Base-by-base conservation (phyloP, 768 basidiomycete genomes). In the Amanita phalloides region DNA sequence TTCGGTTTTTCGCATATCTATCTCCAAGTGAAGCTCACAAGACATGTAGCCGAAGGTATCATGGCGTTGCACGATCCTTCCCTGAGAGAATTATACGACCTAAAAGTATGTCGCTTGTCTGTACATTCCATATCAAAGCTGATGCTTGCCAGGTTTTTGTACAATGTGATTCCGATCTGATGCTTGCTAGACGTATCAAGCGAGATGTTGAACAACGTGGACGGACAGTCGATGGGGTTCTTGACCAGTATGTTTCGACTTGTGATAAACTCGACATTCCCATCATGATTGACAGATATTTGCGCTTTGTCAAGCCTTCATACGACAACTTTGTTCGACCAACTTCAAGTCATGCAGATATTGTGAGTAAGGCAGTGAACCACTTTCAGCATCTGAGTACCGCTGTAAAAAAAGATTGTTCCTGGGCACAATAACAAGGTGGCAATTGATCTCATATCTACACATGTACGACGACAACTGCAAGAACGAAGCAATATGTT, bases 271-370 rank as follows among this genome's bases (percentile, higher is more conserved):
- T 11, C 8, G 13, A 13, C 23, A 35, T 30, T 3, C 2, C 4
- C 20, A 20, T 42, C 39, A 50, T 25, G 9, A 17, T 50, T 43
- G 35, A 13, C 61, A 90, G 87, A 66, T 96, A 96, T 62, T 77
- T 97, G 21, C 86, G 92, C 28, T 94, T 84, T 62, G 95, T 99
- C 58, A 99, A 99, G 62, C 91, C 90, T 4, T 82, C 91, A 3
- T 95, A 85, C 59, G 96, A 98, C 64, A 87, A 89, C 64, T 96
- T 94, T 57, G 92, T 99, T 20, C 79, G 79, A 30, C 95, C 95
- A 1, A 88, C 89, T 2, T 78, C 92, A 11, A 77, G 82, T 41
- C 75, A 86, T 62, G 95, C 95, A 2, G 93, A 99, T 62, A 90
- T 99, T 35, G 92, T 93, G 57, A 53, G 70, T 57, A 44, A 62